Base-by-base conservation (phyloP, 225 moss, liverwort and hornwort species). In the Antitrichia curtipendula region DNA sequence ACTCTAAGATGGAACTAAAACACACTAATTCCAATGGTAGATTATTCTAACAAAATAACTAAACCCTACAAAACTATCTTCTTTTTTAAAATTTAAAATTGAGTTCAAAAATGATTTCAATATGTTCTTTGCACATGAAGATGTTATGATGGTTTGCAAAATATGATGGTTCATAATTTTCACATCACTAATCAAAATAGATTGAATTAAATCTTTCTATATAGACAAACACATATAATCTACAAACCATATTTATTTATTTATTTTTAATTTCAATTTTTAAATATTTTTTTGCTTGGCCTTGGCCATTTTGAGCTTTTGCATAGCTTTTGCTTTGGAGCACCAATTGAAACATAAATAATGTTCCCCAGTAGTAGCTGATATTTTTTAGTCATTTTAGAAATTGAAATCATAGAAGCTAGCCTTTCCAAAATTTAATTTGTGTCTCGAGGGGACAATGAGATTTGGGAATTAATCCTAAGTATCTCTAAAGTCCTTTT, bases 401-500 rank as follows among this genome's bases (percentile, higher is more conserved):
- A 36, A 34, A 64, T 64, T 64, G 64, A 64, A 1, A 64, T 10
- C 5, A 34, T 64, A 36, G 19, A n/a, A 66, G 21, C 21, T 21
- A 66, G 4, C 5, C 0, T 12, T 0, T 12, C 68, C 7, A 22
- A 38, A 12, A 12, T 22, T 38, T 38, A 66, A 66, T 22, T 66
- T 21, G n/a, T 66, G 4, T 1, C 22, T 2, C 0, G 0, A 12
- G 1, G 4, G 0, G 0, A 38, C 12, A 68, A 38, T 66, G 22
- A 7, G 7, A 68, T 22, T 38, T n/a, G 3, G 2, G 22, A 1
- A 2, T 12, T 68, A 72, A 45, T 72, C 28, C 14, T 72, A 45
- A 28, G 45, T 41, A 45, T 45, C 28, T 1, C 14, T 0, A 17
- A 45, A 45, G 28, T 43, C 16, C 5, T 70, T 71, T 66, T 21